Conservation (phyloP, 2,329 filamentous ascomycete species). For the Xylaria arbuscula region DNA sequence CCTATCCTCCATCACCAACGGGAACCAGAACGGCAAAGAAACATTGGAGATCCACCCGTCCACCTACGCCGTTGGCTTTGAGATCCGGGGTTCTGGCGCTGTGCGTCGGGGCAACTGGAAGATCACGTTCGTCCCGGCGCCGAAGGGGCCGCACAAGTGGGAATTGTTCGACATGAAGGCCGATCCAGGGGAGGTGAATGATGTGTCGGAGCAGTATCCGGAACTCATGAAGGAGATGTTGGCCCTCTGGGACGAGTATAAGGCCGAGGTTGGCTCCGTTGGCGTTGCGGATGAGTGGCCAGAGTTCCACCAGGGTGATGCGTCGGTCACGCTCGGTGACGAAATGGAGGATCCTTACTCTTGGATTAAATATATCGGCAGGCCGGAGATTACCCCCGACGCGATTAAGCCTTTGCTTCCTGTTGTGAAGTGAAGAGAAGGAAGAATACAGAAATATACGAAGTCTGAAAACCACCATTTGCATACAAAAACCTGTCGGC, state of each 20-base stretch:
- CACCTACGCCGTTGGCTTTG: not conserved
- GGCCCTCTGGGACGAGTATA: not conserved
- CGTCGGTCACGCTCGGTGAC: not conserved
- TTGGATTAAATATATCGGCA: not conserved
- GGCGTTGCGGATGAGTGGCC: not conserved
- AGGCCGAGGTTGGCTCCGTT: not conserved
- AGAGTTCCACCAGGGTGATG: not conserved
- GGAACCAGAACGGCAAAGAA: not conserved
- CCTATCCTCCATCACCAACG: slow-evolving; percentile 1
- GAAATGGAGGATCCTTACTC: not conserved
- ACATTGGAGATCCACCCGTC: not conserved
- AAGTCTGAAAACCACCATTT: too few species aligned
- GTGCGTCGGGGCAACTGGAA: not conserved
- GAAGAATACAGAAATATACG: not conserved
- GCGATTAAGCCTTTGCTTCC: not conserved
- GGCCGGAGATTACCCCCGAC: not conserved
- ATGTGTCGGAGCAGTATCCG: not conserved
- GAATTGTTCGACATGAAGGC: not conserved
- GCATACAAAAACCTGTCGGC: too few species aligned
- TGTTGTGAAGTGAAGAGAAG: not conserved
- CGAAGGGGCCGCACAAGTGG: not conserved
- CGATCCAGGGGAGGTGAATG: not conserved
- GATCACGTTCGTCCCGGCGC: not conserved
- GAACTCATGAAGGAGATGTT: not conserved
- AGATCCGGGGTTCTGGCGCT: not conserved